These are phyloP conservation scores for Trypethelium eluteriae DNA, from an alignment of 495 filamentous ascomycete species.

Conservation along the genomic window DNA sequence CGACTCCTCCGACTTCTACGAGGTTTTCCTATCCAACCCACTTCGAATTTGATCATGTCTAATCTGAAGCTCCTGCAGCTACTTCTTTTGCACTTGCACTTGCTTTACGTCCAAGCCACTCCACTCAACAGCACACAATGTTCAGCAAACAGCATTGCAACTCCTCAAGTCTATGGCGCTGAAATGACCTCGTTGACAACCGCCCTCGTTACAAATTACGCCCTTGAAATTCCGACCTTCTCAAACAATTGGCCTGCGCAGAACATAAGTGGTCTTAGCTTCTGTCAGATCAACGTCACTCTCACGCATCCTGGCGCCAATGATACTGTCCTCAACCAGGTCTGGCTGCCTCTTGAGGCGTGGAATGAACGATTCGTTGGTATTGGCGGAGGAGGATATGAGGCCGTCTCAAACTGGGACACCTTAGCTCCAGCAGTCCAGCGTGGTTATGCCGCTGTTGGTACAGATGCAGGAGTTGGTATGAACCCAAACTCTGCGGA, in stretches of 20 bases:
- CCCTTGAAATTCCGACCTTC: not conserved
- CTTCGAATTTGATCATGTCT: not conserved
- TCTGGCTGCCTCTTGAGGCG: slow-evolving; percentile 36
- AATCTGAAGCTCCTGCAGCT: not conserved
- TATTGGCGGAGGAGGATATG: slow-evolving; percentile 42
- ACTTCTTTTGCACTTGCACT: not conserved
- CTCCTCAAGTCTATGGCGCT: not conserved
- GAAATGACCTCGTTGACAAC: not conserved
- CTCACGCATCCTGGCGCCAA: slow-evolving; percentile 41
- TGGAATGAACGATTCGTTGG: slow-evolving; percentile 42
- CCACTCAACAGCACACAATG: not conserved
- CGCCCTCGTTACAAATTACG: not conserved
- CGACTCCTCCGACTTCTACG: too few relatives aligned
- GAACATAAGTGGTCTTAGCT: not conserved
- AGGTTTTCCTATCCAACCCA: too few relatives aligned
- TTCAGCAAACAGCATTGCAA: not conserved
- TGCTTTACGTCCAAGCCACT: not conserved
- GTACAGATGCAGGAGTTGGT: slow-evolving; percentile 38
- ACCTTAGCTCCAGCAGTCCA: slow-evolving; percentile 25
- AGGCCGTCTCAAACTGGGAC: slow-evolving; percentile 24
- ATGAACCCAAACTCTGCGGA: not conserved
- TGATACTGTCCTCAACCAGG: slow-evolving; percentile 34
- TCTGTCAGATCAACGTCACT: slow-evolving; percentile 42
- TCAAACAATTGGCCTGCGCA: slow-evolving; percentile 1
- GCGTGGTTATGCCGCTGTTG: slow-evolving; percentile 36